Percentiles rank a stretch among this genome's conserved stretches.
Evolutionary conservation across 2,329 filamentous ascomycete genomes (phyloP).

Genomic region (Huntiella abstrusa): DNA sequence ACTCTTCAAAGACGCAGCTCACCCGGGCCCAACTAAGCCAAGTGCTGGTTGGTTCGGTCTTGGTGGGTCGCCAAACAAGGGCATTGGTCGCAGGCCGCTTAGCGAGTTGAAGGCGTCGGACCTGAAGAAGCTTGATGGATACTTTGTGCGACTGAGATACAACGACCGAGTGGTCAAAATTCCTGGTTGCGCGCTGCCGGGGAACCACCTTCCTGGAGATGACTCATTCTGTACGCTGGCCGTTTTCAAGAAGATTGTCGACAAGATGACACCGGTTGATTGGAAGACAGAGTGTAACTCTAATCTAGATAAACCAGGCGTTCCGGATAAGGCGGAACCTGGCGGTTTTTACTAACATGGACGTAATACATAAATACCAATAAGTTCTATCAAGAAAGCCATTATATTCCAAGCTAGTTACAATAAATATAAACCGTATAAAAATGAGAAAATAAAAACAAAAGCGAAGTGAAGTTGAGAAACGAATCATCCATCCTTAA

Average conservation of each 20-base stretch:
- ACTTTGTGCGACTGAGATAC: slow-evolving; percentile 80
- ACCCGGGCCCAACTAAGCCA: slow-evolving; percentile 2
- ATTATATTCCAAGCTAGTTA: not conserved
- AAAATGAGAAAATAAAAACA: slow-evolving; percentile 12
- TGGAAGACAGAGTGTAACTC: slow-evolving; percentile 45
- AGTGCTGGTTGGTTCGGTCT: not conserved
- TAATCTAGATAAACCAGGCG: slow-evolving; percentile 24
- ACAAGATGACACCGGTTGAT: slow-evolving; percentile 67
- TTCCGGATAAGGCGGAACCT: slow-evolving; percentile 31
- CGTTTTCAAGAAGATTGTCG: slow-evolving; percentile 82
- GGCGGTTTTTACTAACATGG: slow-evolving; percentile 24
- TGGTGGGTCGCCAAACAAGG: not conserved
- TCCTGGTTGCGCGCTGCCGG: slow-evolving; percentile 56
- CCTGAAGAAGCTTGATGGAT: slow-evolving; percentile 43
- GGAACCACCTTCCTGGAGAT: slow-evolving; percentile 74
- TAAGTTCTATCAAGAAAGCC: not conserved
- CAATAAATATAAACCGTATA: not conserved
- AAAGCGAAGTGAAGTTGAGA: slow-evolving; percentile 14
- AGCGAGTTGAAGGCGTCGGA: slow-evolving; percentile 37
- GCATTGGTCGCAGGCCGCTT: slow-evolving; percentile 15
- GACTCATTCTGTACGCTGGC: slow-evolving; percentile 79
- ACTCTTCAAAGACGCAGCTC: slow-evolving; percentile 41
- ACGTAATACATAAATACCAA: not conserved
- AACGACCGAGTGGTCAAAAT: slow-evolving; percentile 71
- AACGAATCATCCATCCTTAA: not conserved